Evolutionary conservation across 768 basidiomycete species (phyloP).

Genomic region (Trametes meyenii): DNA sequence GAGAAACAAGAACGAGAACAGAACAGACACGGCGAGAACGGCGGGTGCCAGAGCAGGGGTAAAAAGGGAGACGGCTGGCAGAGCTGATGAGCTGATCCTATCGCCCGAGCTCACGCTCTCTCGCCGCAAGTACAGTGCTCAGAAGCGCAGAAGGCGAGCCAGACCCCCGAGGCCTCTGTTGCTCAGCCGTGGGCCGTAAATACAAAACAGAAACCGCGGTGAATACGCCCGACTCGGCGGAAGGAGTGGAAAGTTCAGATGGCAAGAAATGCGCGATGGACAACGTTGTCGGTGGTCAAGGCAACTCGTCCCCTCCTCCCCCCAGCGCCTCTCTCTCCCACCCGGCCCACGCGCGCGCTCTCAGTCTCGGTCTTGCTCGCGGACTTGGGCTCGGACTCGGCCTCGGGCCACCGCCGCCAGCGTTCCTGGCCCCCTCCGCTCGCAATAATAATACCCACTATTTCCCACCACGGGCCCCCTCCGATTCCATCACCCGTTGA

Average conservation of each 20-base stretch:
- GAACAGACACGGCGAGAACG: constrained; percentile 6
- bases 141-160: constrained; percentile 6
- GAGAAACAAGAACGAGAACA: constrained; percentile 18
- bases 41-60: constrained; percentile 12
- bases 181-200: constrained; percentile 14
- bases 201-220: constrained; percentile 10
- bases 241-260: constrained; percentile 28
- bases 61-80: constrained; percentile 10
- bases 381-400: background rate
- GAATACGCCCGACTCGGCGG: constrained; percentile 9
- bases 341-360: background rate
- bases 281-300: constrained; percentile 53
- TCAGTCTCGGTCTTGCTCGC: too few relatives aligned
- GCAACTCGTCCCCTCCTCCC: constrained; percentile 38
- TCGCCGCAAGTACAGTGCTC: background rate
- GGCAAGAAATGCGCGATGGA: constrained; percentile 26
- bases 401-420: background rate
- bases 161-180: constrained; percentile 18
- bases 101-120: background rate
- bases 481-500: constrained; percentile 9
- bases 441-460: too few relatives aligned
- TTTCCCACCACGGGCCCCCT: background rate
- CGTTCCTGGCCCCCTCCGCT: constrained; percentile 16
- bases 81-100: constrained; percentile 31
- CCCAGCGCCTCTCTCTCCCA: constrained; percentile 11